Base-by-base conservation (phyloP, 192 early-diverging fungal species). In the Hyaloraphidium curvatum region DNA sequence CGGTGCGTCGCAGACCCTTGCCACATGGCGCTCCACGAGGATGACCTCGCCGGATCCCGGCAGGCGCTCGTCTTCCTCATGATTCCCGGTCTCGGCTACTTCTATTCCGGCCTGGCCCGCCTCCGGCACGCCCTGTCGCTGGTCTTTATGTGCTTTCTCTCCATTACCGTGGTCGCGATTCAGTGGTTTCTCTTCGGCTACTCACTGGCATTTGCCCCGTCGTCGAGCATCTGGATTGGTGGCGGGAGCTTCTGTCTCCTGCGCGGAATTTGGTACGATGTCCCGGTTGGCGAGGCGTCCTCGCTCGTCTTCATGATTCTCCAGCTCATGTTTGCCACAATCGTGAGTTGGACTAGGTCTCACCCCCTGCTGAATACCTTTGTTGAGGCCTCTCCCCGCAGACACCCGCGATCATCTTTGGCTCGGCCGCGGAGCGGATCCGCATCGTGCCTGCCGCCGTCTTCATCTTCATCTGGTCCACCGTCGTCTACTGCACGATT, bases 141-240 rank as follows among this genome's bases (percentile, higher is more conserved):
- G 52, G 79, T 94, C 26, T 80, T 93, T 70, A 68, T 88, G 31
- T 86, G 77, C 37, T 73, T 86, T 58, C 68, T 86, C 17, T 73
- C 85, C 28, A 67, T 88, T 62, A 74, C 86, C 11, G 79, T 94
- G 16, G 88, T 94, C 21, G 68, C 84, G 37, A 56, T 97, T 23
- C 89, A 90, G 76, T 96, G 89, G 88, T 74, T 82, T 54, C 62
- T 91, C 27, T 85, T 85, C 64, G 92, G 92, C 1, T 96, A 86
- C 68, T 84, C 83, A 27, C 68, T 96, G 9, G 72, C 85, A 25
- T 88, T 90, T 56, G 81, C 80, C 28, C 85, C 83, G 55, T 73
- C 76, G 0, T 82, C 75, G 13, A 65, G 59, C 51, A 54, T 54
- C 7, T 74, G 92, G 57, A 86, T 89, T 40, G 89, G 92, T 26